Conservation (phyloP, 179 eudicot species). For the Heliamphora pulchella region DNA sequence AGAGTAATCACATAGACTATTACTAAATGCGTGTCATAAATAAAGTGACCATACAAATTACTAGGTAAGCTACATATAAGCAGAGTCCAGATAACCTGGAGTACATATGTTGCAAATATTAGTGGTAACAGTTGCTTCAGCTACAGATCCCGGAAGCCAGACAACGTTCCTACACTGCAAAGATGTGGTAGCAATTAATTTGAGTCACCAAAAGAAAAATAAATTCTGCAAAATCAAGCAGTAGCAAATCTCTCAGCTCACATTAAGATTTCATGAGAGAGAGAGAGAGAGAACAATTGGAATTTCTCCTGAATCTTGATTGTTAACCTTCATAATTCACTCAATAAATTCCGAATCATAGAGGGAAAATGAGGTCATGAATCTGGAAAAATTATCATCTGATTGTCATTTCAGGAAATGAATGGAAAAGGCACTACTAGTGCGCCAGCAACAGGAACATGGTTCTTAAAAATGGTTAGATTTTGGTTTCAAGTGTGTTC, state of each 20-base stretch:
- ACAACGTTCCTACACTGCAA: constrained; percentile 83
- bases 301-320: constrained; percentile 2
- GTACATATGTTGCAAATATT: constrained; percentile 62
- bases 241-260: neutral
- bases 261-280: neutral
- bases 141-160: constrained; percentile 92
- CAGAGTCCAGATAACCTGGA: constrained; percentile 48
- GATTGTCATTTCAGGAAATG: neutral
- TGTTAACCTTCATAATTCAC: neutral
- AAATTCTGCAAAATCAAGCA: neutral
- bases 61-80: neutral
- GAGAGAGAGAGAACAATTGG: neutral
- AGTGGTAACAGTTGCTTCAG: constrained; percentile 74
- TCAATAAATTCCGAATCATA: neutral
- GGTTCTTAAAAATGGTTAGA: too few species aligned
- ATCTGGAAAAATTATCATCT: neutral
- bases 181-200: constrained; percentile 8
- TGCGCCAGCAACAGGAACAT: neutral
- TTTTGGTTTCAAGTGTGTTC: too few species aligned
- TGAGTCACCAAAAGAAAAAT: constrained; percentile 7
- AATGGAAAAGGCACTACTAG: neutral
- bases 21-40: neutral
- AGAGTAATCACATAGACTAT: constrained; percentile 13
- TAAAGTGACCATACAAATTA: neutral
- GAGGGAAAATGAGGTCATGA: neutral